Percentiles rank a stretch among this genome's conserved stretches.
phyloP scores from a whole-genome alignment of 352 stramenopile species.

The Pythium folliculosum region DNA sequence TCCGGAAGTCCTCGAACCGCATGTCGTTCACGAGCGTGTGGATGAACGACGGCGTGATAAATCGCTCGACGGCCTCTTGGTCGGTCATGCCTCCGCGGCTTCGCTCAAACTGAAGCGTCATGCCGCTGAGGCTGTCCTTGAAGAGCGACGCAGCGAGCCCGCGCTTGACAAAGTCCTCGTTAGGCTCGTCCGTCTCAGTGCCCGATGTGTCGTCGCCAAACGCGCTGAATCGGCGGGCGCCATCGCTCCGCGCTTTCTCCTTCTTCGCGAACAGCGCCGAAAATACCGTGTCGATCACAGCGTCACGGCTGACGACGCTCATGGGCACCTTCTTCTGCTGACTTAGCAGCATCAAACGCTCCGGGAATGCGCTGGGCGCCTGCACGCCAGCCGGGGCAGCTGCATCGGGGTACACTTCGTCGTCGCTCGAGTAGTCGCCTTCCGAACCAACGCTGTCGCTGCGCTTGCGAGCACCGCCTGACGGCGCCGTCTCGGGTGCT shows the following conservation, averaged over 20 bases:
- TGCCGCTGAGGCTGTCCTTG: conserved; percentile 53
- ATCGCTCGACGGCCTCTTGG: conserved; percentile 59
- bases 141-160: conserved; percentile 76
- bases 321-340: conserved; percentile 82
- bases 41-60: conserved; percentile 74
- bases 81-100: conserved; percentile 38
- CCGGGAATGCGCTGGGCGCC: conserved; percentile 59
- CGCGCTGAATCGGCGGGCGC: conserved; percentile 41
- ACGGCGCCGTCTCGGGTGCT: background rate
- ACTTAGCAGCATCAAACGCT: conserved; percentile 73
- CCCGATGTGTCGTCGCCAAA: conserved; percentile 72
- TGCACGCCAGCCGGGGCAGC: conserved; percentile 9
- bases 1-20: conserved; percentile 88
- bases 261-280: conserved; percentile 63
- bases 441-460: conserved; percentile 47
- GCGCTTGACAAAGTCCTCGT: conserved; percentile 85
- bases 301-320: conserved; percentile 69
- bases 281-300: conserved; percentile 85
- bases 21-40: conserved; percentile 79
- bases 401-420: conserved; percentile 71
- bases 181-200: conserved; percentile 79
- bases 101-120: conserved; percentile 30
- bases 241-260: conserved; percentile 24
- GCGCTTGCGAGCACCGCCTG: conserved; percentile 30
- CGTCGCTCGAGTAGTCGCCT: conserved; percentile 51